Percentiles rank a stretch among this genome's conserved stretches.
These are phyloP conservation scores for Xanthoceras sorbifolium DNA, from an alignment of 345 rosid species.

Conservation along the genomic window DNA sequence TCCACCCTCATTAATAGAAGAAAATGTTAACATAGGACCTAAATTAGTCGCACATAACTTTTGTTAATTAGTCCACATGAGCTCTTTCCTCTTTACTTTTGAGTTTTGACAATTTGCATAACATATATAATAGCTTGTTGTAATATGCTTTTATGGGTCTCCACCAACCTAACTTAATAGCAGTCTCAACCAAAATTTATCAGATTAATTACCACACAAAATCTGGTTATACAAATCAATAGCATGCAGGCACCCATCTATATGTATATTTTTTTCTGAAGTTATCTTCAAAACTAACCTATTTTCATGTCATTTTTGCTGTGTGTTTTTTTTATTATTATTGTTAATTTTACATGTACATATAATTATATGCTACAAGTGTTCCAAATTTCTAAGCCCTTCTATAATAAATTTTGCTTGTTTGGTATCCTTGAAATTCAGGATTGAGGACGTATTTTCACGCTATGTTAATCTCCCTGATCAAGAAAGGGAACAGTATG, in stretches of 20 bases:
- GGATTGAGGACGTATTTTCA: constrained; percentile 72
- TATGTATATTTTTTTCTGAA: no score
- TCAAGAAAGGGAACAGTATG: constrained; percentile 75
- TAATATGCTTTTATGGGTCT: background rate
- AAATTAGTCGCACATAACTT: no score
- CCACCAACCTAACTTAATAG: no score
- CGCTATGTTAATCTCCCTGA: constrained; percentile 62
- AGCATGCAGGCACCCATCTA: no score
- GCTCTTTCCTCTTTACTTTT: no score
- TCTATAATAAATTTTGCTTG: background rate
- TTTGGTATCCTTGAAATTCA: constrained; percentile 3
- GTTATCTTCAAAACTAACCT: no score
- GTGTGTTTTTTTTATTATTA: background rate
- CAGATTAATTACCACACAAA: background rate
- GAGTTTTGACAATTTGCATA: no score
- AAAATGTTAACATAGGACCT: no score
- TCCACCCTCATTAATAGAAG: background rate
- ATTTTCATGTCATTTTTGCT: no score
- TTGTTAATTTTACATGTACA: background rate
- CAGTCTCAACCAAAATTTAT: background rate
- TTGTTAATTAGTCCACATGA: no score
- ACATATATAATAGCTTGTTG: background rate
- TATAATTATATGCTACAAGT: background rate
- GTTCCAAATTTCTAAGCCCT: background rate
- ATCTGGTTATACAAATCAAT: no score